These are phyloP conservation scores for Canavalia gladiata DNA, from an alignment of 306 rosid species.

Conservation along the genomic window DNA sequence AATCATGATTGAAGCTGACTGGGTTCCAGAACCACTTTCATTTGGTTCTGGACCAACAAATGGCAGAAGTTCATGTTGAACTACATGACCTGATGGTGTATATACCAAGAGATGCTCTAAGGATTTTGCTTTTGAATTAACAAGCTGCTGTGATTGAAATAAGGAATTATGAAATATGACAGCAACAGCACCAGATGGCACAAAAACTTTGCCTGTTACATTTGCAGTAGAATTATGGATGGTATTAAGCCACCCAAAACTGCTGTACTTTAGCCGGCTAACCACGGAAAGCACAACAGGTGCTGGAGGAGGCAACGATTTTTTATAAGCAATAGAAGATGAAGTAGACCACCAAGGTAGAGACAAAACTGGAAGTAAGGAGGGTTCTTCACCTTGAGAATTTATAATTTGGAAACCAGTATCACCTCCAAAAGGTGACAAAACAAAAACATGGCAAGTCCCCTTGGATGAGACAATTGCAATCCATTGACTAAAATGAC, in stretches of 20 bases:
- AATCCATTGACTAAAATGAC: conserved; percentile 89
- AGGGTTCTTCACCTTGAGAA: conserved; percentile 73
- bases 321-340: conserved; percentile 62
- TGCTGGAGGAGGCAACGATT: conserved; percentile 75
- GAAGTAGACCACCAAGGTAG: conserved; percentile 91
- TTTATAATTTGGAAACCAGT: conserved; percentile 72
- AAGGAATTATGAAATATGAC: conserved; percentile 88
- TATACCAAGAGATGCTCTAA: conserved; percentile 86
- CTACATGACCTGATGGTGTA: conserved; percentile 93
- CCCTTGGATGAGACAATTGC: conserved; percentile 94
- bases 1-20: conserved; percentile 61
- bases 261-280: conserved; percentile 91
- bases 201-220: conserved; percentile 81
- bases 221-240: conserved; percentile 65
- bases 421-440: conserved; percentile 94
- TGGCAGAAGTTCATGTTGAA: conserved; percentile 86
- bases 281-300: conserved; percentile 82
- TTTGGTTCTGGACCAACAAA: conserved; percentile 70
- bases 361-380: conserved; percentile 71
- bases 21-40: conserved; percentile 56
- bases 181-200: conserved; percentile 94
- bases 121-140: conserved; percentile 60
- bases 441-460: conserved; percentile 84
- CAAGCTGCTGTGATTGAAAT: conserved; percentile 57
- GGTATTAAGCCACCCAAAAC: conserved; percentile 93